These are phyloP conservation scores for Teunomyces panamensis DNA, from an alignment of 805 yeast genomes.

Conservation along the genomic window DNA sequence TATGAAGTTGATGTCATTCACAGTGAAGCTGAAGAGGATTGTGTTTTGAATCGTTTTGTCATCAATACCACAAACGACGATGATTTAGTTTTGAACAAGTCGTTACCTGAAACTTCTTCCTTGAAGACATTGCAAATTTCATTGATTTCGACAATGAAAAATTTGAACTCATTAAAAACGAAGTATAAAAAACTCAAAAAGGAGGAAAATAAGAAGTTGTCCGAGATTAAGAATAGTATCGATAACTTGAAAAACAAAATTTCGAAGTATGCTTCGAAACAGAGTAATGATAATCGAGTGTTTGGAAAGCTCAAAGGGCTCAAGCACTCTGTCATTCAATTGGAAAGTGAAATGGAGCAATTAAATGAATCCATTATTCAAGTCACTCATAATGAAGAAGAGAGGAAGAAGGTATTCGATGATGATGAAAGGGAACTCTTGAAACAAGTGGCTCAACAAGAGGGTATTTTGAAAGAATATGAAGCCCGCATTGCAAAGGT, in stretches of 20 bases:
- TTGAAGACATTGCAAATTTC: slow-evolving; percentile 31
- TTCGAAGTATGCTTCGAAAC: slow-evolving; percentile 25
- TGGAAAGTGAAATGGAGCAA: slow-evolving; percentile 32
- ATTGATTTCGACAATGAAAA: slow-evolving; percentile 28
- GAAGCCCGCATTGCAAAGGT: slow-evolving; percentile 22
- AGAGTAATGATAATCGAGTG: slow-evolving; percentile 26
- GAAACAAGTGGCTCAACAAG: slow-evolving; percentile 20
- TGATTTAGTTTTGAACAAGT: slow-evolving; percentile 21
- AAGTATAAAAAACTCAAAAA: slow-evolving; percentile 31
- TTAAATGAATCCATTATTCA: slow-evolving; percentile 17
- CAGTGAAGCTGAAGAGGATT: slow-evolving; percentile 4
- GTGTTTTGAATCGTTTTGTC: slow-evolving; percentile 19
- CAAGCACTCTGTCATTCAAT: slow-evolving; percentile 37
- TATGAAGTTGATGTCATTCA: slow-evolving; percentile 32
- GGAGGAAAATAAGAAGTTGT: slow-evolving; percentile 35
- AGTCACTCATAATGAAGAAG: slow-evolving; percentile 11
- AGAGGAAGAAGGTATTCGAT: slow-evolving; percentile 12
- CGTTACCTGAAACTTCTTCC: slow-evolving; percentile 25
- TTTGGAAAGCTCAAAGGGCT: slow-evolving; percentile 39
- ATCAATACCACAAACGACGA: slow-evolving; percentile 28
- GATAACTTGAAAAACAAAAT: slow-evolving; percentile 30
- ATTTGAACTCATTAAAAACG: slow-evolving; percentile 19
- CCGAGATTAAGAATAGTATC: slow-evolving; percentile 32
- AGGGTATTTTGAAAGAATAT: slow-evolving; percentile 19
- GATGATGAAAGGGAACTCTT: slow-evolving; percentile 17